Evolutionary conservation across 306 rosid genomes (phyloP).

Genomic region (Cercis canadensis): DNA sequence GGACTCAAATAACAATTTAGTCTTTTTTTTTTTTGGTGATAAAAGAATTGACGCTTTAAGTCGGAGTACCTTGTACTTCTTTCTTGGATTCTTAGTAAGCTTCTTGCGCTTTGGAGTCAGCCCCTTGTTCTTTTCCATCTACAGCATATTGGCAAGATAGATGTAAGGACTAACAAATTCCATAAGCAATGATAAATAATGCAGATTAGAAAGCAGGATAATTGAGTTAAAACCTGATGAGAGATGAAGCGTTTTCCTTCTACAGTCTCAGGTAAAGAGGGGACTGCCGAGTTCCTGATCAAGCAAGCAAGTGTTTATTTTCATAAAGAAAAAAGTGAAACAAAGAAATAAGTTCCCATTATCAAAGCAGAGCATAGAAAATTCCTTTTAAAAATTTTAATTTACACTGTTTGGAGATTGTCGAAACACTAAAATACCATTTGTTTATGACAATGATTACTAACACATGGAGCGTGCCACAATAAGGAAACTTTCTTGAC

Average conservation of each 20-base stretch:
- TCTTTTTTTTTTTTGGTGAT: no score
- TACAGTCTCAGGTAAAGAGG: constrained; percentile 57
- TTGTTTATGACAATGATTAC: no score
- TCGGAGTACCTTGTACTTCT: constrained; percentile 82
- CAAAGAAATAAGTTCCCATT: no score
- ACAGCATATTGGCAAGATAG: constrained; percentile 25
- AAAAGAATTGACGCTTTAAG: neutral
- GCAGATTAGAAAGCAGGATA: neutral
- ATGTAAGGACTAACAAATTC: constrained; percentile 26
- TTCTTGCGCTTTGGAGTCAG: constrained; percentile 76
- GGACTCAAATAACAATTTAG: no score
- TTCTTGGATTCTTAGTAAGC: constrained; percentile 84
- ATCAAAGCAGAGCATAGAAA: no score
- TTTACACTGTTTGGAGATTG: no score
- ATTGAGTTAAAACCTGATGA: constrained; percentile 55
- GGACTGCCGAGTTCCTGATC: constrained; percentile 51
- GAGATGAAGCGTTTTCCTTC: constrained; percentile 76
- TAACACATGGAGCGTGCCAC: no score
- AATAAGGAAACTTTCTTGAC: no score
- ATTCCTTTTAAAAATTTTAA: no score
- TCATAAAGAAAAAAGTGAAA: constrained; percentile 5
- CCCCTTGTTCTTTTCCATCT: constrained; percentile 89
- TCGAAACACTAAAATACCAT: no score
- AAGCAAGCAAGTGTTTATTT: constrained; percentile 25
- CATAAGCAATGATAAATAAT: constrained; percentile 21